Evolutionary conservation across 805 yeast genomes (phyloP), one percentile per base, ranked within the genome.

Genomic region (Cyberlindnera suaveolens): DNA sequence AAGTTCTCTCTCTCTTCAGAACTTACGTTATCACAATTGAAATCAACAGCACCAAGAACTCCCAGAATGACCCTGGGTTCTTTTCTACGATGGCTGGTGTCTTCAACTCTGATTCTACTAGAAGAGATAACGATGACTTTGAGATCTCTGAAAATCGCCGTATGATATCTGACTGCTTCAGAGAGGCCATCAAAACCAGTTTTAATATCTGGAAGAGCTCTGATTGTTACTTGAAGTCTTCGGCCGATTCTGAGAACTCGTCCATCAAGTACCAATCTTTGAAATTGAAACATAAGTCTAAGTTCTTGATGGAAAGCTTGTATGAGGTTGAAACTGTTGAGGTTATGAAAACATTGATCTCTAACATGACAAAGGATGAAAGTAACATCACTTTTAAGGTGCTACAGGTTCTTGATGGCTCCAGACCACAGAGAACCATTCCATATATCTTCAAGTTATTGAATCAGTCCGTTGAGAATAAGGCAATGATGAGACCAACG

Each of bases 401-500:
- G 2, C 61, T 86, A n/a, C 88, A 85, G 58, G 81, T 85, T 3
- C 64, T 90, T 39, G 96, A 90, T 63, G 91, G 93, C 1, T 84
- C 95, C 7, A 77, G 85, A 49, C 85, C 95, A 0, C 85, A 80
- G 44, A 54, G 77, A 5, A 84, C 95, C 0, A 65, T 88, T 13
- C 90, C 95, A 0, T 73, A 76, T 51, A 64, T 89, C 5, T 68
- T 86, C 50, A 70, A 75, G 44, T 68, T 85, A 0, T 68, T 83
- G 29, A 57, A 62, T 18, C 65, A 78, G 13, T 39, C 48, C 2
- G 43, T 35, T 1, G 44, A 38, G 1, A 41, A 45, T n/a, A 41
- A 36, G 23, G 4, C 32, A 7, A 29, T 36, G 34, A 58, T 36
- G 34, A 58, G 46, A 27, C 54, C 54, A 11, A 50, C 40, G 11